Conservation (phyloP, 495 filamentous ascomycete genomes). For the Bacidia gigantensis region DNA sequence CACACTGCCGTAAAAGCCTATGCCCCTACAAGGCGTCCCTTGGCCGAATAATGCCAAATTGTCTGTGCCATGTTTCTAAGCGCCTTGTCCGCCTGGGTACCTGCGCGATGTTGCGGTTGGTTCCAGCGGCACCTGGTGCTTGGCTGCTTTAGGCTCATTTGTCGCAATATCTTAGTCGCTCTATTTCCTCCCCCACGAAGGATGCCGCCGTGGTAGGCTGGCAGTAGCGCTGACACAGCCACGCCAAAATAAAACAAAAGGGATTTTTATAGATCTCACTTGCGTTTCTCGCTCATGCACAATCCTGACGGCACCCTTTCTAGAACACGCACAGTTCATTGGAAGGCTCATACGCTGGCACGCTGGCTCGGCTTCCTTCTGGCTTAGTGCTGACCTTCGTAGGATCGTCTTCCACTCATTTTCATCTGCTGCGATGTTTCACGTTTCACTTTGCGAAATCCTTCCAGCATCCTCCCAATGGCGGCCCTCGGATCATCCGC, state of each 20-base stretch:
- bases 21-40: neutral
- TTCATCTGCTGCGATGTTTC: neutral
- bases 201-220: neutral
- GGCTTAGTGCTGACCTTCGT: neutral
- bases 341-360: too few species aligned
- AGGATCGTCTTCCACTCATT: too few species aligned
- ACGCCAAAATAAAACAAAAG: neutral
- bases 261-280: neutral
- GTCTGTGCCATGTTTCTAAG: neutral
- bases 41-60: neutral
- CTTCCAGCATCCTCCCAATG: neutral
- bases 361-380: neutral
- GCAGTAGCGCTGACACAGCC: neutral
- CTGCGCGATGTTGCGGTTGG: conserved; percentile 1
- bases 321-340: neutral
- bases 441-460: conserved; percentile 1
- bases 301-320: neutral
- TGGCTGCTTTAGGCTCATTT: neutral
- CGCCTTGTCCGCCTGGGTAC: neutral
- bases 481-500: neutral
- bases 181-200: neutral
- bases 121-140: neutral
- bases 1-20: neutral
- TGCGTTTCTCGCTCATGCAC: neutral
- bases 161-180: neutral